phyloP scores from a whole-genome alignment of 2,329 filamentous ascomycete genomes.

The Trichothecium sympodiale region DNA sequence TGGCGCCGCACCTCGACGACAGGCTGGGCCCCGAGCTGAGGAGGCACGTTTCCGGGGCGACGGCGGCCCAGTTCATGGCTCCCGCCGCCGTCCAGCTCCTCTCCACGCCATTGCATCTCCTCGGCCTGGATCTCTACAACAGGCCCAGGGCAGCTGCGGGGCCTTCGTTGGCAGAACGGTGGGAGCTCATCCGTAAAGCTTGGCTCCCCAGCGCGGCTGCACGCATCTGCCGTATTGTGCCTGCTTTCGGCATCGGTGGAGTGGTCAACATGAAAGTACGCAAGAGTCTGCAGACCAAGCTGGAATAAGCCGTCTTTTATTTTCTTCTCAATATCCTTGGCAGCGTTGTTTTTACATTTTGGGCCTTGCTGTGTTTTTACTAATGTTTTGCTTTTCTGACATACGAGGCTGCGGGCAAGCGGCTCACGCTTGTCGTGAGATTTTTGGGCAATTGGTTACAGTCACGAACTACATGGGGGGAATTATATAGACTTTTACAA shows the following conservation, averaged over 20 bases:
- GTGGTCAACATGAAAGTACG: slow-evolving; percentile 72
- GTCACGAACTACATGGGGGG: no score
- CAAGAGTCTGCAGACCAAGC: slow-evolving; percentile 50
- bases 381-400: not conserved
- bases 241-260: slow-evolving; percentile 80
- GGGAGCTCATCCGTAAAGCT: slow-evolving; percentile 56
- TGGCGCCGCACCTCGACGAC: slow-evolving; percentile 57
- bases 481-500: no score
- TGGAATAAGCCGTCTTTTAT: slow-evolving; percentile 25
- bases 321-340: not conserved
- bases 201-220: slow-evolving; percentile 66
- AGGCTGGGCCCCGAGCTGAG: slow-evolving; percentile 39
- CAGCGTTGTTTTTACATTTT: not conserved
- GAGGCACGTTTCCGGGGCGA: slow-evolving; percentile 36
- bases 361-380: not conserved
- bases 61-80: slow-evolving; percentile 66
- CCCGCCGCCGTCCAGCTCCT: slow-evolving; percentile 70
- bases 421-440: no score
- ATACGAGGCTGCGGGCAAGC: no score
- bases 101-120: slow-evolving; percentile 73
- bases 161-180: slow-evolving; percentile 45
- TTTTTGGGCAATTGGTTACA: no score
- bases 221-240: slow-evolving; percentile 73
- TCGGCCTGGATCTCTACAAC: slow-evolving; percentile 83
- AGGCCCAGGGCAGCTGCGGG: slow-evolving; percentile 30